Evolutionary conservation across 139 green algal genomes (phyloP).

Genomic region (Diplosphaera chodatii): DNA sequence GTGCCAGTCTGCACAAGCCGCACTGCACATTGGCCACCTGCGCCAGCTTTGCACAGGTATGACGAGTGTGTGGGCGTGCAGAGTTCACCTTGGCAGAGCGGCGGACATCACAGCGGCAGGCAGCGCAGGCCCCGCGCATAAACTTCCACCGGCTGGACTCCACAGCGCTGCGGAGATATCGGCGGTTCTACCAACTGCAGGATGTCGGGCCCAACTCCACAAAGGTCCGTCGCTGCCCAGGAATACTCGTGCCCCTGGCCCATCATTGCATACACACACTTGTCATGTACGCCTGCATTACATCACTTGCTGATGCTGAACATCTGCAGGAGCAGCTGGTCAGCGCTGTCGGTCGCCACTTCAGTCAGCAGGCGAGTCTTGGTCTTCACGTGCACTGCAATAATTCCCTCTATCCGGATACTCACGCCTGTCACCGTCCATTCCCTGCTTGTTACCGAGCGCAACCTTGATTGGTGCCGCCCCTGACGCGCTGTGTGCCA

Average conservation of each 20-base stretch:
- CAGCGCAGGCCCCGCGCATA: slow-evolving; percentile 21
- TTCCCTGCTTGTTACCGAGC: no score
- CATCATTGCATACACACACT: no score
- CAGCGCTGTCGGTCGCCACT: slow-evolving; percentile 30
- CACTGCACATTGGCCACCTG: not conserved
- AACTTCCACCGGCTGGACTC: slow-evolving; percentile 60
- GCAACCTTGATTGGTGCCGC: no score
- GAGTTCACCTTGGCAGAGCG: not conserved
- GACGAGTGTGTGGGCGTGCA: no score
- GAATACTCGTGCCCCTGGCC: no score
- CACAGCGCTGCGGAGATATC: slow-evolving; percentile 41
- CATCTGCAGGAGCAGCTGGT: slow-evolving; percentile 40
- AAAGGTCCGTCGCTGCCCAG: not conserved
- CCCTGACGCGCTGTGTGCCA: no score
- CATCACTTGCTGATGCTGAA: no score
- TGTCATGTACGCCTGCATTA: no score
- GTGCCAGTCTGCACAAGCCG: not conserved
- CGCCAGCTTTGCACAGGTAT: no score
- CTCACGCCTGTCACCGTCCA: no score
- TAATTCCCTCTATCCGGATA: no score
- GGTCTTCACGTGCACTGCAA: no score
- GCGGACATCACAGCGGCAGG: not conserved
- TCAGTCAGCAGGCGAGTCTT: slow-evolving; percentile 32
- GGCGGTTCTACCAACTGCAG: slow-evolving; percentile 34
- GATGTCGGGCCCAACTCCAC: slow-evolving; percentile 18